Evolutionary conservation across 139 green algal species (phyloP), one percentile per base, ranked within the genome.

Genomic region (Ettlia oleoabundans): DNA sequence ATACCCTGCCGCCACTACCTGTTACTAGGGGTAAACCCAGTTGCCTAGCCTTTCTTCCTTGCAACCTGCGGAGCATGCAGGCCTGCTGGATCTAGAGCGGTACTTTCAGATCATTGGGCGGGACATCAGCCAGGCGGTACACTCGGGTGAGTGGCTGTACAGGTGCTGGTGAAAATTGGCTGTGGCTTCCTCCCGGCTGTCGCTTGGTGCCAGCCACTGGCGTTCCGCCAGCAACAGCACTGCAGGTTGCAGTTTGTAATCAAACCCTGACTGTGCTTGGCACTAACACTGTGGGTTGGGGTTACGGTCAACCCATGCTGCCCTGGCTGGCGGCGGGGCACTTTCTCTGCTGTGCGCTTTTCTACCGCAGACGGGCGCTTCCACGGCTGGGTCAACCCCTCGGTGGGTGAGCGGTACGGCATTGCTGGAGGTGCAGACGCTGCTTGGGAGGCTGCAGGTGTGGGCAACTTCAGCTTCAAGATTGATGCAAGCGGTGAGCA

Each of bases 381-480:
- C 78, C 53, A 21, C 2, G 86, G 86, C 32, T 89, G 70, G 76
- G 86, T 77, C 43, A 82, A 42, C 37, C 75, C 76, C 2, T 70
- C 33, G 0, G 81, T 87, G 3, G 77, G 63, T 10, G 41, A 78
- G 67, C 28, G 64, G 52, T 87, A 86, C 18, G 85, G 81, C n/a
- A 80, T 95, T 1, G 84, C 84, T 2, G 66, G 24, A 32, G 82
- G 32, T 41, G 58, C 87, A 0, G 78, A 63, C 0, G 85, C 83
- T 30, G 89, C 89, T 0, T 94, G 89, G 90, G 87, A 91, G 51
- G 53, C 73, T 58, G 76, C 81, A 26, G 90, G 90, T 40, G 89
- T 89, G 10, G 89, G 92, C 43, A 84, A 84, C 33, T 91, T 88
- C 66, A 86, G 42, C 67, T 81, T 81, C 76, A 88, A 92, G 70